Base-by-base conservation (phyloP, 1,284 basidiomycete genomes). In the Coniferiporia weirii region DNA sequence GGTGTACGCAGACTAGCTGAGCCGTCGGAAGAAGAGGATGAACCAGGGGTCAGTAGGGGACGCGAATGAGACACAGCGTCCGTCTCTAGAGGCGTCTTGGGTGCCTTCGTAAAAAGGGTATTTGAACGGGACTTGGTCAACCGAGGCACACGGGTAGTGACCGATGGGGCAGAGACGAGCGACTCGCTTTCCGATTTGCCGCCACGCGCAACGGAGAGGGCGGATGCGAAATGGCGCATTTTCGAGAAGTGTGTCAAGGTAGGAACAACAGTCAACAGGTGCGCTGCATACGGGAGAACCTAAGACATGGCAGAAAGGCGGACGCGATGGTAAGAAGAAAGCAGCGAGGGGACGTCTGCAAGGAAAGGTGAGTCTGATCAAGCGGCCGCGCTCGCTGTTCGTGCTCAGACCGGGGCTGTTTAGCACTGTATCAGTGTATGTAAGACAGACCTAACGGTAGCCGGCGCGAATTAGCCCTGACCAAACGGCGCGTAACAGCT, bases 1-100 rank as follows among this genome's bases (percentile, higher is more conserved):
- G 84, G 84, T 8, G 86, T 86, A 59, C 77, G 79, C 44, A 83
- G 73, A 57, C 79, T 81, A 49, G 79, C 76, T 13, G 81, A 83
- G 56, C 80, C 82, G 50, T 77, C 79, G 1, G 84, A 86, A 8
- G 85, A 83, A 19, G 80, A 80, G 12, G 84, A 83, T 1, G 82
- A 83, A 17, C 76, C 78, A 62, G 54, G 67, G 61, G 61, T 70
- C 65, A 58, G 57, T 58, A 59, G 44, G 22, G 53, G 60, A 52
- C 49, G 61, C 40, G 59, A 45, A 22, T 20, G 49, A 50, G 49
- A 34, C 38, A 46, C 52, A 49, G 35, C 36, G 55, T 32, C 59
- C 56, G 56, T 57, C 46, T 62, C 64, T 59, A 55, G 64, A 62
- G 56, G 65, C 52, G 56, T 63, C 58, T 53, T 67, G 65, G 61